A percentile compares a stretch with the other conserved stretches of the same genome.
Conservation (phyloP, 495 filamentous ascomycete genomes). For the Trichoderma orchidacearum region DNA sequence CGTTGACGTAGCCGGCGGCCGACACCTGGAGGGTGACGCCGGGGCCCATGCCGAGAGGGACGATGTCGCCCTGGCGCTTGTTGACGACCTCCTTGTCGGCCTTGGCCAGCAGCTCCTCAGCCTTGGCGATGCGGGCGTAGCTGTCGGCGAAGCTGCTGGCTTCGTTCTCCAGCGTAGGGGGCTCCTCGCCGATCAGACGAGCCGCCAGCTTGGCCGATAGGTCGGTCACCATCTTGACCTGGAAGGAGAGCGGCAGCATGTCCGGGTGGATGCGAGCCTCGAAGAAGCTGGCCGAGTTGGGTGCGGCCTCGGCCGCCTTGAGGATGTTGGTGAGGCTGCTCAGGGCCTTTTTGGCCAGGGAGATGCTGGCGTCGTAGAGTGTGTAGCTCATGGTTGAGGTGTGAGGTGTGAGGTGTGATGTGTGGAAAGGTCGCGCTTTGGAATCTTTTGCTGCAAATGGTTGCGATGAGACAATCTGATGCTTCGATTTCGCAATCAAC, state of each 20-base stretch:
- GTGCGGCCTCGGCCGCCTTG: slow-evolving; percentile 13
- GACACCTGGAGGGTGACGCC: slow-evolving; percentile 4
- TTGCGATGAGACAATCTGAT: no score
- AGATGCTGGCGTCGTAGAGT: slow-evolving; percentile 9
- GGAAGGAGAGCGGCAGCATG: slow-evolving; percentile 32
- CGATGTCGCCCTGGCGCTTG: slow-evolving; percentile 16
- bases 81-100: slow-evolving; percentile 23
- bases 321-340: slow-evolving; percentile 8
- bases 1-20: slow-evolving; percentile 12
- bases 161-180: slow-evolving; percentile 19
- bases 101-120: slow-evolving; percentile 13
- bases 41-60: slow-evolving; percentile 15
- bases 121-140: slow-evolving; percentile 6
- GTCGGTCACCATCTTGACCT: slow-evolving; percentile 20
- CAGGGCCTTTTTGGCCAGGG: slow-evolving; percentile 1
- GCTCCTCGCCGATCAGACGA: slow-evolving; percentile 16
- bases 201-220: slow-evolving; percentile 25
- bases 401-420: not conserved
- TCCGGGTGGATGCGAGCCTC: slow-evolving; percentile 20
- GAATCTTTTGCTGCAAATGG: no score
- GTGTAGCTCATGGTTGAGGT: slow-evolving; percentile 9
- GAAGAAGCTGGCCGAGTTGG: slow-evolving; percentile 2
- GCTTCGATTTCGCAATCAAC: no score
- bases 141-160: slow-evolving; percentile 19
- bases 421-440: not conserved